These are phyloP conservation scores for Trypanosoma melophagium DNA, from an alignment of 208 protist species.

Conservation along the genomic window DNA sequence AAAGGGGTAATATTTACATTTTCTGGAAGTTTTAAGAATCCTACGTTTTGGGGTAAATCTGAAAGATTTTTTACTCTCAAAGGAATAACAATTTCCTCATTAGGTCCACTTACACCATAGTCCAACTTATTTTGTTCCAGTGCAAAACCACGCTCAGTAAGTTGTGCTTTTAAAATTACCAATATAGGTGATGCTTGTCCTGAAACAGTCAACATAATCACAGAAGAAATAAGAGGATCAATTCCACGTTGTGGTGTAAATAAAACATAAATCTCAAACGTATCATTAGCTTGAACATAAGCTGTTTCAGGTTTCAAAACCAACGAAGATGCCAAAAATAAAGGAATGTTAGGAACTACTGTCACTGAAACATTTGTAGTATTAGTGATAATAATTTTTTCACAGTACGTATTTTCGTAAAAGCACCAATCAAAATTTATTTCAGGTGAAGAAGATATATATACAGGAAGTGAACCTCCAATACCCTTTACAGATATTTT, in stretches of 20 bases:
- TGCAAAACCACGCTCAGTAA: slow-evolving; percentile 37
- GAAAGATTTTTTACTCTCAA: slow-evolving; percentile 44
- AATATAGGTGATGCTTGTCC: slow-evolving; percentile 44
- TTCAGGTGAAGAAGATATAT: slow-evolving; percentile 43
- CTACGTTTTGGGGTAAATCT: slow-evolving; percentile 41
- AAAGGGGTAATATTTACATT: slow-evolving; percentile 42
- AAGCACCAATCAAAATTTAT: slow-evolving; percentile 81
- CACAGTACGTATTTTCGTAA: slow-evolving; percentile 69
- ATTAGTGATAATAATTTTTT: slow-evolving; percentile 65
- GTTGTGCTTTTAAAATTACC: slow-evolving; percentile 32
- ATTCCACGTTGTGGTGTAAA: slow-evolving; percentile 35
- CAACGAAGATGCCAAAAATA: slow-evolving; percentile 18
- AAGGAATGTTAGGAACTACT: slow-evolving; percentile 32
- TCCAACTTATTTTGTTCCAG: slow-evolving; percentile 30
- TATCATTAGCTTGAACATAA: slow-evolving; percentile 48
- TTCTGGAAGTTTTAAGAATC: slow-evolving; percentile 40
- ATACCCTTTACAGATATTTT: slow-evolving; percentile 43
- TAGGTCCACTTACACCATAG: slow-evolving; percentile 29
- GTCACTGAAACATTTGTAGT: slow-evolving; percentile 53
- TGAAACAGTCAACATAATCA: slow-evolving; percentile 37
- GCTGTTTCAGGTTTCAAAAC: slow-evolving; percentile 34
- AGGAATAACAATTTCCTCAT: slow-evolving; percentile 32
- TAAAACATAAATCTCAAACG: slow-evolving; percentile 37
- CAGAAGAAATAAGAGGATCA: slow-evolving; percentile 11
- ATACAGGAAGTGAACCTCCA: slow-evolving; percentile 69